A percentile compares a stretch with the other conserved stretches of the same genome.
phyloP scores from a whole-genome alignment of 2,329 filamentous ascomycete species.

The Fusarium oxysporum region DNA sequence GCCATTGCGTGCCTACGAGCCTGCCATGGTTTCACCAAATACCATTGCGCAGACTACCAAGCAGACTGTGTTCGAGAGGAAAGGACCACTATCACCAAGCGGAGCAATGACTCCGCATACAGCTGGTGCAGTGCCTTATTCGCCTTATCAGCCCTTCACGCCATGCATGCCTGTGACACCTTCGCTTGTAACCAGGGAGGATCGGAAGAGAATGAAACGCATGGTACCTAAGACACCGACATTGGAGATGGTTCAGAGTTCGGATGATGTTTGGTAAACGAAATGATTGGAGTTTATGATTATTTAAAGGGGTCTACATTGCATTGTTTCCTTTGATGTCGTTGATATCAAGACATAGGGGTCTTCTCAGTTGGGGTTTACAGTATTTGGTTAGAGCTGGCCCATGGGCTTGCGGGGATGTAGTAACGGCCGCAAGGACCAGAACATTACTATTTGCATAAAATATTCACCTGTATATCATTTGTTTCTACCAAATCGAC shows the following conservation, averaged over 20 bases:
- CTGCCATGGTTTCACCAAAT: slow-evolving; percentile 63
- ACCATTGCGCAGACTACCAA: slow-evolving; percentile 64
- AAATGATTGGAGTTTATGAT: slow-evolving; percentile 9
- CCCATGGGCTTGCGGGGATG: slow-evolving; percentile 12
- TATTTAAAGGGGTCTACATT: slow-evolving; percentile 13
- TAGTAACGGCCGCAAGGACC: slow-evolving; percentile 24
- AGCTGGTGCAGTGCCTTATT: slow-evolving; percentile 74
- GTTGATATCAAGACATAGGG: slow-evolving; percentile 28
- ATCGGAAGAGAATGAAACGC: slow-evolving; percentile 76
- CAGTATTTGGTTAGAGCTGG: slow-evolving; percentile 13
- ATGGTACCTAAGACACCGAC: slow-evolving; percentile 73
- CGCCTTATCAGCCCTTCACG: slow-evolving; percentile 82
- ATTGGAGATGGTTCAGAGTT: slow-evolving; percentile 69
- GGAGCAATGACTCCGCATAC: slow-evolving; percentile 72
- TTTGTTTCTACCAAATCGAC: not conserved
- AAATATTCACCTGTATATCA: slow-evolving; percentile 23
- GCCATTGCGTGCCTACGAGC: slow-evolving; percentile 72
- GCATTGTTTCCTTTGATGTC: slow-evolving; percentile 44
- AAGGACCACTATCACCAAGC: slow-evolving; percentile 64
- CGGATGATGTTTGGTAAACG: slow-evolving; percentile 72
- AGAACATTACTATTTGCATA: slow-evolving; percentile 23
- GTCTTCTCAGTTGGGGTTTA: slow-evolving; percentile 17
- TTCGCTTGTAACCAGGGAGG: slow-evolving; percentile 76
- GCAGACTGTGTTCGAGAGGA: slow-evolving; percentile 73
- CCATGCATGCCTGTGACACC: slow-evolving; percentile 82